These are phyloP conservation scores for Panus rudis DNA, from an alignment of 768 basidiomycete genomes.

Conservation along the genomic window DNA sequence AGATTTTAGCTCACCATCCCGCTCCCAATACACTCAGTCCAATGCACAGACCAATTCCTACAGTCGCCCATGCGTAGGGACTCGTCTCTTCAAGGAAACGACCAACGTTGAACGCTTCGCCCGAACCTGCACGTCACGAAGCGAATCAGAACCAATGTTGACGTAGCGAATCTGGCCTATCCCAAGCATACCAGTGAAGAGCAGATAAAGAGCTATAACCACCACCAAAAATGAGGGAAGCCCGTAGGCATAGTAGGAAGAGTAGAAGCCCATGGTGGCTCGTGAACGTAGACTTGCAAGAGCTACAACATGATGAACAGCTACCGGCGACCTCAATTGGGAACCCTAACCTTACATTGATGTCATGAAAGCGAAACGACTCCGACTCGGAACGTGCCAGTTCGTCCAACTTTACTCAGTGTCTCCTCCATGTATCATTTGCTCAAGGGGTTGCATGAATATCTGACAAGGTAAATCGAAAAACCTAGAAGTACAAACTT, in stretches of 20 bases:
- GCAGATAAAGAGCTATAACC: conserved; percentile 74
- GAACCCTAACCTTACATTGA: conserved; percentile 4
- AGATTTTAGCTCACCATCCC: conserved; percentile 62
- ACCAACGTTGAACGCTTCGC: conserved; percentile 91
- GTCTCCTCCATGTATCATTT: conserved; percentile 99
- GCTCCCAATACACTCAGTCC: conserved; percentile 92
- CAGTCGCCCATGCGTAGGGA: conserved; percentile 88
- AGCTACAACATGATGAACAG: conserved; percentile 8
- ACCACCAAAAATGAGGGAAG: conserved; percentile 57
- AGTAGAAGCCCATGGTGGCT: conserved; percentile 26
- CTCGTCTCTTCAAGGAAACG: conserved; percentile 90
- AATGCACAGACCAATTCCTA: conserved; percentile 88
- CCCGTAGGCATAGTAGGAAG: conserved; percentile 58
- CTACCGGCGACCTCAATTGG: too few species aligned
- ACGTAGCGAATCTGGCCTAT: not conserved
- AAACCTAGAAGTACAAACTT: not conserved
- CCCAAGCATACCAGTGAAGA: conserved; percentile 73
- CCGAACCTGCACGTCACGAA: conserved; percentile 49
- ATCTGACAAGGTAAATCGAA: conserved; percentile 62
- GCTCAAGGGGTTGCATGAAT: conserved; percentile 84
- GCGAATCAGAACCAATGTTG: not conserved
- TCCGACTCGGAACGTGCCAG: conserved; percentile 9
- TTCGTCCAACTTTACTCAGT: too few species aligned
- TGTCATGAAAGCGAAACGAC: not conserved
- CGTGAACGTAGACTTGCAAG: conserved; percentile 7